These are phyloP conservation scores for Aquilaria sinensis DNA, from an alignment of 345 rosid genomes.

Conservation along the genomic window DNA sequence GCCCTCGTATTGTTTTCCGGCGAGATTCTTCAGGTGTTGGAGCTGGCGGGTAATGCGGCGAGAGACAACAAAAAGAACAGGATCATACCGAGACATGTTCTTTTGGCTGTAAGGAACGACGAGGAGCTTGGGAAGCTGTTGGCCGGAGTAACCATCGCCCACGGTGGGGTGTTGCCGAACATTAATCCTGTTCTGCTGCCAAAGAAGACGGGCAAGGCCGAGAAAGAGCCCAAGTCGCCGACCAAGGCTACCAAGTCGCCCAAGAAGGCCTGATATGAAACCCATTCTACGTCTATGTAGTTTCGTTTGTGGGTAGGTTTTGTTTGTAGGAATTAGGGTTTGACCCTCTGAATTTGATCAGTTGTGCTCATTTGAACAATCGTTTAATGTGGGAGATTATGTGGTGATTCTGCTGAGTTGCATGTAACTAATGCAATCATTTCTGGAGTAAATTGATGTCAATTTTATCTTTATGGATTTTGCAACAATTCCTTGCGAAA, in stretches of 20 bases:
- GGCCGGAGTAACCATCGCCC: conserved; percentile 65
- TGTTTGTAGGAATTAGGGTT: no score
- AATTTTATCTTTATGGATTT: no score
- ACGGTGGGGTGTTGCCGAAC: conserved; percentile 74
- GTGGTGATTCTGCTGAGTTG: no score
- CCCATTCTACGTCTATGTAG: no score
- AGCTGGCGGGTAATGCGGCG: conserved; percentile 73
- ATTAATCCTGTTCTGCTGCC: conserved; percentile 68
- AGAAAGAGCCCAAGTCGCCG: conserved; percentile 56
- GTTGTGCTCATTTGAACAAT: no score
- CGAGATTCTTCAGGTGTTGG: conserved; percentile 38
- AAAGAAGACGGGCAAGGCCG: conserved; percentile 41
- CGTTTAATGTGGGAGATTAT: no score
- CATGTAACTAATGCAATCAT: no score
- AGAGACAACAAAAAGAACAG: conserved; percentile 75
- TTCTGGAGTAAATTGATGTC: no score
- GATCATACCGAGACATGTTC: conserved; percentile 58
- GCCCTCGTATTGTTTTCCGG: neutral
- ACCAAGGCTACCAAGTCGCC: conserved; percentile 65
- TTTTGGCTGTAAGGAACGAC: conserved; percentile 66
- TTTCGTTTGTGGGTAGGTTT: no score
- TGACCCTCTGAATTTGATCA: no score
- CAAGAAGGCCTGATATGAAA: conserved; percentile 38
- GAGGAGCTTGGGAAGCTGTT: conserved; percentile 67
- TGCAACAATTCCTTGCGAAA: no score